Base-by-base conservation (phyloP, 495 filamentous ascomycete species). In the Baudoinia panamericana region DNA sequence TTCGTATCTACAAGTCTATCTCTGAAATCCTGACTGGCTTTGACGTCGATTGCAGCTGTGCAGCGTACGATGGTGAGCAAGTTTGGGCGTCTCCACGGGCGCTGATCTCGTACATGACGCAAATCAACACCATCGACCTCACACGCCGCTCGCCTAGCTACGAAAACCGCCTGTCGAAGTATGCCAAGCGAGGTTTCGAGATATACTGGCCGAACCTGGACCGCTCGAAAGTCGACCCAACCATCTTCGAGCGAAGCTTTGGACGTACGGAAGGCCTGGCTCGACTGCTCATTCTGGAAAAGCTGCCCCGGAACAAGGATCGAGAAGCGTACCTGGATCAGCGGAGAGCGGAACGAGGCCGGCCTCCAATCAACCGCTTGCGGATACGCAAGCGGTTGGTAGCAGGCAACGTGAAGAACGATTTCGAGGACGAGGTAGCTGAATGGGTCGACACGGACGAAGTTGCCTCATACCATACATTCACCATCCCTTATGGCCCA, bases 141-240 rank as follows among this genome's bases (percentile, higher is more conserved):
- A 75, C 71, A 5, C 70, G 83, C 3, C 74, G 83, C 11, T 86
- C 80, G 9, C 82, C 83, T 0, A 85, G 82, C 0, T 92, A 88
- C 52, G 83, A 92, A 51, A 87, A 80, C 46, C 78, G 83, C 7
- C 67, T 92, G n/a, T 83, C 80, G 3, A 92, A 92, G 56, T 92
- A 88, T 58, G 80, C 76, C 17, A 82, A 78, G 53, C 66, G 82
- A 10, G 80, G 81, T 2, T 92, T 92, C 40, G 83, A 92, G 53
- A 70, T 87, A 3, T 81, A 80, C 55, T 88, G 80, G 74, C 63
- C 73, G 0, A 63, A 71, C 18, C 64, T 92, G 17, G 79, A 87
- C 39, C 71, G 83, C 16, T 69, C 71, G 3, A 70, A 69, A 8
- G 65, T 92, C 33, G 83, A 92, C 50, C 83, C 83, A 7, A 84